These are phyloP conservation scores for Talaromyces amestolkiae DNA, from an alignment of 2,329 filamentous ascomycete genomes.

Conservation along the genomic window DNA sequence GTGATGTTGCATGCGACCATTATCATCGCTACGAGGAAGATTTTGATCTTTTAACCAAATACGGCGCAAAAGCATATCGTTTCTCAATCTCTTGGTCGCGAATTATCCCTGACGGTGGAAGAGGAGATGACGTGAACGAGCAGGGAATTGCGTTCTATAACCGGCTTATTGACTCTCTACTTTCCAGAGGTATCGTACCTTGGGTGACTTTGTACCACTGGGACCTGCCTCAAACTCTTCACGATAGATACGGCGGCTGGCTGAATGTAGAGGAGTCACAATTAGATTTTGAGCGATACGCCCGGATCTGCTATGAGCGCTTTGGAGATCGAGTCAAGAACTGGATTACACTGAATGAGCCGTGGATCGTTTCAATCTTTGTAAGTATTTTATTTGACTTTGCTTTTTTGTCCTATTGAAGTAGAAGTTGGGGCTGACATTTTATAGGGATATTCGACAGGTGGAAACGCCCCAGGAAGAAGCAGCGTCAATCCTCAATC, in stretches of 20 bases:
- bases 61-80: slow-evolving; percentile 32
- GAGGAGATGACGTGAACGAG: slow-evolving; percentile 43
- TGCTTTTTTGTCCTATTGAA: background rate
- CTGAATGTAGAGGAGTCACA: slow-evolving; percentile 28
- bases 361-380: slow-evolving; percentile 30
- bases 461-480: slow-evolving; percentile 21
- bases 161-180: slow-evolving; percentile 41
- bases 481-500: slow-evolving; percentile 18
- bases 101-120: slow-evolving; percentile 46
- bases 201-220: slow-evolving; percentile 45
- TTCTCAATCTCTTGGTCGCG: slow-evolving; percentile 49
- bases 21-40: slow-evolving; percentile 50
- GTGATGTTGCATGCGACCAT: slow-evolving; percentile 49
- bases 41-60: slow-evolving; percentile 28
- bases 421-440: background rate
- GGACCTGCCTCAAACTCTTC: slow-evolving; percentile 38
- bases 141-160: slow-evolving; percentile 46
- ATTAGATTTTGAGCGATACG: slow-evolving; percentile 43
- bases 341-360: slow-evolving; percentile 44
- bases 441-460: background rate
- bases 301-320: slow-evolving; percentile 37
- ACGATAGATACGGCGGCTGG: slow-evolving; percentile 36
- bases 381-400: background rate
- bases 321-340: slow-evolving; percentile 40
- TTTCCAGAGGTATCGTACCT: slow-evolving; percentile 41